A percentile compares a stretch with the other conserved stretches of the same genome.
Evolutionary conservation across 495 filamentous ascomycete genomes (phyloP).

Genomic region (Ascodesmis nigricans): DNA sequence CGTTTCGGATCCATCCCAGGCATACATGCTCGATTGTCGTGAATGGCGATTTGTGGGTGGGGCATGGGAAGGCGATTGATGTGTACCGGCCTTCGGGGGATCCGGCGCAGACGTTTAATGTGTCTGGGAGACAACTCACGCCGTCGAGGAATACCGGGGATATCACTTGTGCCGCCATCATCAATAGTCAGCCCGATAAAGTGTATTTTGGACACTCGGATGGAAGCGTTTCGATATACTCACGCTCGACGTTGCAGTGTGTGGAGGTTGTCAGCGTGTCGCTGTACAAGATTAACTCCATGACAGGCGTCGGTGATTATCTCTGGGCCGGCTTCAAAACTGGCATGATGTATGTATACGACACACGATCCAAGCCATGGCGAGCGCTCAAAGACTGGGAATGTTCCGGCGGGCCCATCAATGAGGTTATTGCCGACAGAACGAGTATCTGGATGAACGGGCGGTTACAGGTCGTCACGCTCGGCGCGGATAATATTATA

Average conservation of each 20-base stretch:
- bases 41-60: conserved; percentile 66
- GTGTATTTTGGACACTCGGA: conserved; percentile 84
- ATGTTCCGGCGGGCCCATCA: conserved; percentile 64
- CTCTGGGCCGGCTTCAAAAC: conserved; percentile 91
- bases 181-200: conserved; percentile 51
- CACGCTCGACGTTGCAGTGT: conserved; percentile 48
- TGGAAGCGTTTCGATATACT: conserved; percentile 85
- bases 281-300: conserved; percentile 82
- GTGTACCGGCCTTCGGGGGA: conserved; percentile 56
- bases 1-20: conserved; percentile 51
- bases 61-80: conserved; percentile 66
- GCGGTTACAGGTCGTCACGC: conserved; percentile 62
- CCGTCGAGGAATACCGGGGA: conserved; percentile 44
- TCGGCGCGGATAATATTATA: conserved; percentile 70
- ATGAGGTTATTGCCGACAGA: conserved; percentile 50
- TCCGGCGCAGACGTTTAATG: conserved; percentile 40
- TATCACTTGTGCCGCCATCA: conserved; percentile 62
- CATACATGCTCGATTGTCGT: conserved; percentile 74
- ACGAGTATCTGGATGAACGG: conserved; percentile 75
- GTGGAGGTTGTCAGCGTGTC: conserved; percentile 61
- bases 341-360: conserved; percentile 88
- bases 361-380: conserved; percentile 65
- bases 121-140: conserved; percentile 43
- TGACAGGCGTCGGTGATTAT: conserved; percentile 60
- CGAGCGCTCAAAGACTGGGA: conserved; percentile 80